Conservation (phyloP, 768 basidiomycete genomes). For the Austroboletus eburneus region DNA sequence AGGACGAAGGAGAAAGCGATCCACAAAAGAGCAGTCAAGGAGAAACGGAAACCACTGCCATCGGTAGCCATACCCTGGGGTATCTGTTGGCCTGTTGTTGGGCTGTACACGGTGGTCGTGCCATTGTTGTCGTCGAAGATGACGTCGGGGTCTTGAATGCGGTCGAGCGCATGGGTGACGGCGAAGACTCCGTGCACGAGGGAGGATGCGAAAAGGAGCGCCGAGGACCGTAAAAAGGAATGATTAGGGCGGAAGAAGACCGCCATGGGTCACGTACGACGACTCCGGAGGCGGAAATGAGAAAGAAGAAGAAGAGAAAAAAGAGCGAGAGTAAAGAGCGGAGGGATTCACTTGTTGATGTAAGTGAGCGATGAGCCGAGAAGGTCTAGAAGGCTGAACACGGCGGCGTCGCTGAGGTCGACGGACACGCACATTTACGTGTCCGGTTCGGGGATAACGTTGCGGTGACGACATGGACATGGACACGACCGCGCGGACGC, state of each 20-base stretch:
- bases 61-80: slow-evolving; percentile 56
- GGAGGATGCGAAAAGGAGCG: slow-evolving; percentile 11
- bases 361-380: slow-evolving; percentile 3
- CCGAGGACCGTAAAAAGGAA: slow-evolving; percentile 15
- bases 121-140: slow-evolving; percentile 30
- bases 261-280: slow-evolving; percentile 23
- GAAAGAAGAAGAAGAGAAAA: slow-evolving; percentile 9
- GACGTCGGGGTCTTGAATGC: slow-evolving; percentile 28
- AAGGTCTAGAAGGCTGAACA: not conserved
- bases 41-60: slow-evolving; percentile 50
- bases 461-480: not conserved
- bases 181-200: slow-evolving; percentile 10
- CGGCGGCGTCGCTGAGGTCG: no score
- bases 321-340: slow-evolving; percentile 15
- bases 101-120: slow-evolving; percentile 41
- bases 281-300: slow-evolving; percentile 12
- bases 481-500: slow-evolving; percentile 6
- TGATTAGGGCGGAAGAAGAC: slow-evolving; percentile 15
- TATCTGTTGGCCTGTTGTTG: slow-evolving; percentile 39
- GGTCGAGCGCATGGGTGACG: slow-evolving; percentile 6
- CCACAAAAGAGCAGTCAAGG: slow-evolving; percentile 53
- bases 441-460: no score
- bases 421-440: not conserved
- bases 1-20: slow-evolving; percentile 47
- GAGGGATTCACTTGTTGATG: slow-evolving; percentile 7